Conservation (phyloP, 208 protist species). For the Acanthamoeba triangularis region DNA sequence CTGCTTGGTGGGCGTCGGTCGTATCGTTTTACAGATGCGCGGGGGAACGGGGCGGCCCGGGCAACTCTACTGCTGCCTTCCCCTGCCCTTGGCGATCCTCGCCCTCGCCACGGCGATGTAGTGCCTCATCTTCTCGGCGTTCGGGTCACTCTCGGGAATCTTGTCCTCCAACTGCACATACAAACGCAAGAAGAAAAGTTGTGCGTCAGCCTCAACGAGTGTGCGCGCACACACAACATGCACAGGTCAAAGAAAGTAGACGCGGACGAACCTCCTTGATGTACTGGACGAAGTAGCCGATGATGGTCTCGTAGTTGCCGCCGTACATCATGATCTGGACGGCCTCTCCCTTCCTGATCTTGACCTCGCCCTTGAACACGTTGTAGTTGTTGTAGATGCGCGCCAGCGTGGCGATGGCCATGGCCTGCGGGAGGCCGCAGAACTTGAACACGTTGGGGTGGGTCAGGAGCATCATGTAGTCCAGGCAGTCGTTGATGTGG, state of each 20-base stretch:
- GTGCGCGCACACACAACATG: too few relatives aligned
- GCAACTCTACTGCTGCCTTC: slow-evolving; percentile 20
- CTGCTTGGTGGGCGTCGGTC: too few relatives aligned
- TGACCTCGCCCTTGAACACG: slow-evolving; percentile 95
- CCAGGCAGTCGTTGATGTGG: slow-evolving; percentile 94
- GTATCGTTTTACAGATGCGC: too few relatives aligned
- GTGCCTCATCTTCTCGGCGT: slow-evolving; percentile 39
- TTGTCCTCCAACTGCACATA: slow-evolving; percentile 10
- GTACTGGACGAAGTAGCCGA: slow-evolving; percentile 75
- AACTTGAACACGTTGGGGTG: slow-evolving; percentile 96
- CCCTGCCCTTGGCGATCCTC: slow-evolving; percentile 11
- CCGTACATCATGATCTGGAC: slow-evolving; percentile 79
- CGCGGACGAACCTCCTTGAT: slow-evolving; percentile 50
- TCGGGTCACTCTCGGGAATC: slow-evolving; percentile 77
- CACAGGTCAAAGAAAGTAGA: too few relatives aligned
- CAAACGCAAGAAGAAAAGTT: neutral
- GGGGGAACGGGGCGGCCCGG: too few relatives aligned
- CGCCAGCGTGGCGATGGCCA: slow-evolving; percentile 97
- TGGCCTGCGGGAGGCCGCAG: slow-evolving; percentile 96
- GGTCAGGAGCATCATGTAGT: slow-evolving; percentile 93
- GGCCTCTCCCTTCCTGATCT: slow-evolving; percentile 94
- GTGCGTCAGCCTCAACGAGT: too few relatives aligned
- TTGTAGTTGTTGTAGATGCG: slow-evolving; percentile 96
- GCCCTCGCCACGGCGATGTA: slow-evolving; percentile 23
- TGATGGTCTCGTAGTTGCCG: slow-evolving; percentile 35